Percentiles rank a stretch among this genome's conserved stretches.
Conservation (phyloP, 1,284 basidiomycete species). For the Heterobasidion parviporum region DNA sequence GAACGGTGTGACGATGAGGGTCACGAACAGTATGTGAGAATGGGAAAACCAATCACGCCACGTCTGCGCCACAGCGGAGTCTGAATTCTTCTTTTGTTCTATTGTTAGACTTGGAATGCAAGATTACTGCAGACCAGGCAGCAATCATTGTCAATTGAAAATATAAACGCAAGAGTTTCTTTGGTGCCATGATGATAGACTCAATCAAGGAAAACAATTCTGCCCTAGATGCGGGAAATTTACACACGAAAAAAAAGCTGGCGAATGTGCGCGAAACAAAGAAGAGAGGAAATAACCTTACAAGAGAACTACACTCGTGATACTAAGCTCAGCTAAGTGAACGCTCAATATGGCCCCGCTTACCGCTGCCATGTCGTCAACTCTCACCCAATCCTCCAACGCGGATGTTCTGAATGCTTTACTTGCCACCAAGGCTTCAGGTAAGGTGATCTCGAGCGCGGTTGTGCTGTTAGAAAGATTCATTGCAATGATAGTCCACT, state of each 20-base stretch:
- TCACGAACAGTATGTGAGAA: slow-evolving; percentile 1
- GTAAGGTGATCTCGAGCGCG: neutral
- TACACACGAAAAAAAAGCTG: too few relatives aligned
- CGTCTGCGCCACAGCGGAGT: neutral
- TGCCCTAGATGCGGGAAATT: too few relatives aligned
- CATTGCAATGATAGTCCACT: neutral
- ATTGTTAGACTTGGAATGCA: too few relatives aligned
- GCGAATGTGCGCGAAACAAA: too few relatives aligned
- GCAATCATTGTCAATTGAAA: too few relatives aligned
- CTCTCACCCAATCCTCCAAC: neutral
- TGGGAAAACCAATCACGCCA: neutral
- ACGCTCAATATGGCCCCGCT: neutral
- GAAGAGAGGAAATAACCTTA: neutral
- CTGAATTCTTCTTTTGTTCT: neutral
- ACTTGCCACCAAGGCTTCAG: neutral
- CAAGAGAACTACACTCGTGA: neutral
- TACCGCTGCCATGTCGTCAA: neutral
- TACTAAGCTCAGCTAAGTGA: neutral
- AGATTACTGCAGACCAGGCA: too few relatives aligned
- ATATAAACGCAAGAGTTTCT: too few relatives aligned
- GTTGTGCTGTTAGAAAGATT: neutral
- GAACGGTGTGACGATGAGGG: slow-evolving; percentile 1
- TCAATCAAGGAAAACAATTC: too few relatives aligned
- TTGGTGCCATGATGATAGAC: too few relatives aligned
- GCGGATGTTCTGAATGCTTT: neutral